A percentile compares a stretch with the other conserved stretches of the same genome.
These are phyloP conservation scores for Chrysoporthe austroafricana DNA, from an alignment of 2,329 filamentous ascomycete species.

Conservation along the genomic window DNA sequence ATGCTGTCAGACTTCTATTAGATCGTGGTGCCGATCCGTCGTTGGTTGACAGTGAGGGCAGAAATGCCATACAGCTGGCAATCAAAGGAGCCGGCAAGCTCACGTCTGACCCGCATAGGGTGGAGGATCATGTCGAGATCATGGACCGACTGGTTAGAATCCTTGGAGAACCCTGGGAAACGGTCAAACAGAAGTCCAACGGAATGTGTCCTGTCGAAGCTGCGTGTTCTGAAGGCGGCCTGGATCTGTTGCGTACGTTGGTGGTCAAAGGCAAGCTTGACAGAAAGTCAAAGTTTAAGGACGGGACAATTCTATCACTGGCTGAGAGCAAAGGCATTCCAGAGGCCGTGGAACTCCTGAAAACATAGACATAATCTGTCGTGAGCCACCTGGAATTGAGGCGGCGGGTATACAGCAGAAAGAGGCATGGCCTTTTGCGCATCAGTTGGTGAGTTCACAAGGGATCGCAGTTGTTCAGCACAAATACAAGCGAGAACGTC, in stretches of 20 bases:
- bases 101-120: slow-evolving; percentile 9
- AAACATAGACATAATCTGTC: too few relatives aligned
- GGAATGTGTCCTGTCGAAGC: background rate
- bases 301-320: background rate
- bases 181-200: background rate
- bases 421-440: too few relatives aligned
- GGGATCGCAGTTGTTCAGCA: too few relatives aligned
- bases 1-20: slow-evolving; percentile 21
- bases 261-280: background rate
- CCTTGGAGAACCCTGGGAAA: background rate
- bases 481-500: too few relatives aligned
- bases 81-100: slow-evolving; percentile 18
- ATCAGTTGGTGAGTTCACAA: too few relatives aligned
- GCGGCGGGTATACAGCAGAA: too few relatives aligned
- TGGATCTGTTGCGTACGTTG: background rate
- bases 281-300: background rate
- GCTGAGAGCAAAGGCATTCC: background rate
- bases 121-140: slow-evolving; percentile 26
- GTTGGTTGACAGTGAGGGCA: slow-evolving; percentile 9
- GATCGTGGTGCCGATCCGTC: slow-evolving; percentile 11
- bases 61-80: slow-evolving; percentile 20
- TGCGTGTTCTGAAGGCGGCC: background rate
- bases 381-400: too few relatives aligned
- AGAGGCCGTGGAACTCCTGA: background rate
- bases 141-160: slow-evolving; percentile 20